Evolutionary conservation across 495 filamentous ascomycete genomes (phyloP).

Genomic region (Cercophora sp.): DNA sequence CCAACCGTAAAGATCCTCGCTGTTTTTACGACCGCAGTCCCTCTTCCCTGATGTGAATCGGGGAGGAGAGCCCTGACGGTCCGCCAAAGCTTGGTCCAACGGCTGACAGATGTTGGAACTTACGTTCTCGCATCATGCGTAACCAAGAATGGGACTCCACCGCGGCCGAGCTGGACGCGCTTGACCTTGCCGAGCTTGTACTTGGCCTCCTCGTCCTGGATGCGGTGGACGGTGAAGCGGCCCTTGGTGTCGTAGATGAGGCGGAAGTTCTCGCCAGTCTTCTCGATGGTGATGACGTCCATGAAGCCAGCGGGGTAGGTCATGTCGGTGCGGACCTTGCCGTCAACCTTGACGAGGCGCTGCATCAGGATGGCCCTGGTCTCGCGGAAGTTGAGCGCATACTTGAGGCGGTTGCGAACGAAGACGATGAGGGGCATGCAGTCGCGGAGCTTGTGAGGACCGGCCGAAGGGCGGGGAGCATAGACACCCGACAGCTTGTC

Average conservation of each 20-base stretch:
- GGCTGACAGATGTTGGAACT: constrained; percentile 96
- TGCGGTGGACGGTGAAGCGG: constrained; percentile 99
- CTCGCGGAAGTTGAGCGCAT: constrained; percentile 97
- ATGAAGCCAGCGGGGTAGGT: constrained; percentile 99
- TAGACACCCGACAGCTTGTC: constrained; percentile 99
- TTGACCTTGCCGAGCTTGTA: constrained; percentile 99
- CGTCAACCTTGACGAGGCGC: constrained; percentile 98
- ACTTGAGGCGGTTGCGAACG: constrained; percentile 98
- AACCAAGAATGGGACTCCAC: constrained; percentile 99
- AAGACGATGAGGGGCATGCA: constrained; percentile 99
- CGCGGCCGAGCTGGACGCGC: constrained; percentile 96
- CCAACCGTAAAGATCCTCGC: constrained; percentile 41
- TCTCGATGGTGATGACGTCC: constrained; percentile 99
- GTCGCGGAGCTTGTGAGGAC: constrained; percentile 98
- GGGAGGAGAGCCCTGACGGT: constrained; percentile 34
- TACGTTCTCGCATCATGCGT: constrained; percentile 99
- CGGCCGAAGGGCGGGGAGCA: constrained; percentile 89
- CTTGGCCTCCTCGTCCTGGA: constrained; percentile 93
- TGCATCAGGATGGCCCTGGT: constrained; percentile 98
- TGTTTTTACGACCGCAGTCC: constrained; percentile 13
- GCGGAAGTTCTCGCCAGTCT: constrained; percentile 99
- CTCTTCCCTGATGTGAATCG: too few relatives aligned
- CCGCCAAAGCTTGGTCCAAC: constrained; percentile 98
- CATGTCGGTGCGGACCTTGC: constrained; percentile 97
- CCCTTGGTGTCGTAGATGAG: constrained; percentile 99